Evolutionary conservation across 441 rosid genomes (phyloP).

Genomic region (Erysimum pusillum): DNA sequence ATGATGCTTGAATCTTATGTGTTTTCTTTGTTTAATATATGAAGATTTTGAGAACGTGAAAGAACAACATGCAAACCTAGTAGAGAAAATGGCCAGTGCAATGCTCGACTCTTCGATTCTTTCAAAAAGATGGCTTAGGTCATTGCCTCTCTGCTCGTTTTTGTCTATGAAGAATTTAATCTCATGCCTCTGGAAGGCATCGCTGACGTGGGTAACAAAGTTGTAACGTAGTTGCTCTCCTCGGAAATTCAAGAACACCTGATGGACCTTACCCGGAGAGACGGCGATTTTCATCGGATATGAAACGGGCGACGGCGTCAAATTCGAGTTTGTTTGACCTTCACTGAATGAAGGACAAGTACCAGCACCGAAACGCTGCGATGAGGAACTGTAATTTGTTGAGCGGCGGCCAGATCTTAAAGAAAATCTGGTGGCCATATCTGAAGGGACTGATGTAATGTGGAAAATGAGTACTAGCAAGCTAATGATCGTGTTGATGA

Average conservation of each 20-base stretch:
- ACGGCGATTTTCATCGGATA: background rate
- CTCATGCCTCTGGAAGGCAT: background rate
- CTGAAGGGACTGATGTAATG: background rate
- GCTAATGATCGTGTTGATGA: background rate
- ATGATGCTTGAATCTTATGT: background rate
- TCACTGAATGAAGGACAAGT: background rate
- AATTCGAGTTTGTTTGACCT: background rate
- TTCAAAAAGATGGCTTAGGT: background rate
- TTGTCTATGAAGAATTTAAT: background rate
- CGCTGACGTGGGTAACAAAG: background rate
- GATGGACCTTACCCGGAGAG: background rate
- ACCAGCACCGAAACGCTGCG: background rate
- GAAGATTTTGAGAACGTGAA: background rate
- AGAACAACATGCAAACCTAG: background rate
- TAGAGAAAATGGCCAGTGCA: background rate
- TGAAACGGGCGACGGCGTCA: background rate
- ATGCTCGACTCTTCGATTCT: constrained; percentile 5
- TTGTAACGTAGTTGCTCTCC: background rate
- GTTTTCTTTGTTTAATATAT: too few relatives aligned
- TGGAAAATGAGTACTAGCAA: background rate
- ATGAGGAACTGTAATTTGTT: background rate
- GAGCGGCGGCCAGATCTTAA: background rate
- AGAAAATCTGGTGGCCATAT: background rate
- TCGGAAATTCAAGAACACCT: constrained; percentile 3
- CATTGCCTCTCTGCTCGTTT: background rate